Percentiles rank a stretch among this genome's conserved stretches.
Evolutionary conservation across 2,329 filamentous ascomycete species (phyloP).

Genomic region (Phyllosticta capitalensis): DNA sequence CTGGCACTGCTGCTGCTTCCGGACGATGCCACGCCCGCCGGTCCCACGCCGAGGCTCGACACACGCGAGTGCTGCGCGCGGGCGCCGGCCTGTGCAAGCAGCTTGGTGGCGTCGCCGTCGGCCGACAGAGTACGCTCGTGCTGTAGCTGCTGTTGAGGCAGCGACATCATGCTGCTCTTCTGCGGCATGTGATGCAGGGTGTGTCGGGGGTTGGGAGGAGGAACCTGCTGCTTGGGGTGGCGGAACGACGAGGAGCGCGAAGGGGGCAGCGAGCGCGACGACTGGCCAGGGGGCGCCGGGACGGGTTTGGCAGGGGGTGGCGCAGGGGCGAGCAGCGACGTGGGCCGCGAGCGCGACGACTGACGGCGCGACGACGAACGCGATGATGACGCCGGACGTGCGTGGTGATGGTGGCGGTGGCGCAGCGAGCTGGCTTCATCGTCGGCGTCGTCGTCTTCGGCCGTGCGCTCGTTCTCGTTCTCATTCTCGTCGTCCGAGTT

Average conservation of each 20-base stretch:
- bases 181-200: not conserved
- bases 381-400: not conserved
- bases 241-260: not conserved
- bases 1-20: not conserved
- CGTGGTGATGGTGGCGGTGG: constrained; percentile 19
- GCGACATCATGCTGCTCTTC: not conserved
- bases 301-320: not conserved
- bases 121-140: constrained; percentile 22
- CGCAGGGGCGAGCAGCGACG: not conserved
- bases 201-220: not conserved
- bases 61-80: constrained; percentile 5
- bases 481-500: constrained; percentile 11
- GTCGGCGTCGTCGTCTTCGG: not conserved
- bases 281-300: not conserved
- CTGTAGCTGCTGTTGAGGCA: constrained; percentile 11
- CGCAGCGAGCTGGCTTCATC: constrained; percentile 14
- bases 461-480: constrained; percentile 7
- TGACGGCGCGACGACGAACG: not conserved
- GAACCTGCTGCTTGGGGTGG: not conserved
- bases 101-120: constrained; percentile 25
- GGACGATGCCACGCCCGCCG: not conserved
- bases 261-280: not conserved
- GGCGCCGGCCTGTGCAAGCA: constrained; percentile 14
- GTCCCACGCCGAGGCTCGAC: not conserved
- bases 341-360: not conserved